Conservation (phyloP, 768 basidiomycete genomes). For the Mycena capillaripes region DNA sequence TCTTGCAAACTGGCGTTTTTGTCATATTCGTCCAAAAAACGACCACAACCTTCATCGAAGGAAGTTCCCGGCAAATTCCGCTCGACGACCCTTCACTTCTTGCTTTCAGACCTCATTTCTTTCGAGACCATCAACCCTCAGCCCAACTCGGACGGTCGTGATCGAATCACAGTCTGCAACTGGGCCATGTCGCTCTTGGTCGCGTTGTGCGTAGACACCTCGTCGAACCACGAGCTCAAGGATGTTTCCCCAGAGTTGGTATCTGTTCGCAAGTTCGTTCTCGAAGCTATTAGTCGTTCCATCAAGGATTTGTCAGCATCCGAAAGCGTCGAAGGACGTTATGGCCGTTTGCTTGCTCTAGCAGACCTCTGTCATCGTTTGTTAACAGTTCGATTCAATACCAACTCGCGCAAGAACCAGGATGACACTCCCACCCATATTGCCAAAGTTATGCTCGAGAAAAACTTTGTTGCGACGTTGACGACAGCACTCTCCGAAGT, state of each 20-base stretch:
- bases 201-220: constrained; percentile 92
- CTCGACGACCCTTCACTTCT: constrained; percentile 79
- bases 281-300: constrained; percentile 89
- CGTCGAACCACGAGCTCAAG: constrained; percentile 75
- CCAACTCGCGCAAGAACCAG: constrained; percentile 66
- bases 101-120: constrained; percentile 87
- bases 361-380: constrained; percentile 91
- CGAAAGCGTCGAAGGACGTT: constrained; percentile 79
- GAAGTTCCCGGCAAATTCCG: constrained; percentile 72
- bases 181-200: constrained; percentile 94
- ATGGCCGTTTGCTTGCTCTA: constrained; percentile 90
- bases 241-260: constrained; percentile 84
- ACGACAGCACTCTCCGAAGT: constrained; percentile 92
- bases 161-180: constrained; percentile 76
- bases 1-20: constrained; percentile 91
- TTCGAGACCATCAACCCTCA: constrained; percentile 80
- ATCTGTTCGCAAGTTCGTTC: constrained; percentile 92
- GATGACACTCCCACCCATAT: constrained; percentile 91
- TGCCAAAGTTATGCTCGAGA: constrained; percentile 98
- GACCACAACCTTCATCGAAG: constrained; percentile 72
- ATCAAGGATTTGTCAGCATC: constrained; percentile 82
- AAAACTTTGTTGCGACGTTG: constrained; percentile 91
- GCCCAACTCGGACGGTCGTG: constrained; percentile 66
- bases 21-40: constrained; percentile 80
- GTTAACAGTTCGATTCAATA: constrained; percentile 82